Conservation (phyloP, 495 filamentous ascomycete species). For the Xylaria grammica region DNA sequence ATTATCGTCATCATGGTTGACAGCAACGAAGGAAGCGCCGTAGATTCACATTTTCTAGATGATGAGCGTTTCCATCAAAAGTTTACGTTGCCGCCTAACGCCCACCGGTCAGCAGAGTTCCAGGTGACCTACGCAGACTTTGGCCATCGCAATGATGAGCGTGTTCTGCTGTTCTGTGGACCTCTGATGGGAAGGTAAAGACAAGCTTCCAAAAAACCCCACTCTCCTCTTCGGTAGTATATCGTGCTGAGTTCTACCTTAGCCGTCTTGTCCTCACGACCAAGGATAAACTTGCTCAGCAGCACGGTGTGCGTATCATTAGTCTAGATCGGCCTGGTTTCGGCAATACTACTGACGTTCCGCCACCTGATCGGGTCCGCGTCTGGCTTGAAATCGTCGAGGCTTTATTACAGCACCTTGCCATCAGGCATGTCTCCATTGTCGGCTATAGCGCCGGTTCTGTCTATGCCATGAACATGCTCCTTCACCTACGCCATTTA, state of each 20-base stretch:
- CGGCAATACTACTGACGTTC: conserved; percentile 51
- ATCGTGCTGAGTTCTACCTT: not conserved
- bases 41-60: conserved; percentile 6
- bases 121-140: conserved; percentile 22
- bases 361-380: conserved; percentile 41
- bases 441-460: conserved; percentile 52
- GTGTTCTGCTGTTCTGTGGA: conserved; percentile 20
- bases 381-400: conserved; percentile 52
- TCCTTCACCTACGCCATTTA: conserved; percentile 42
- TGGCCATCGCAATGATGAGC: conserved; percentile 20
- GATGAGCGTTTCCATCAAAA: conserved; percentile 14
- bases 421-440: conserved; percentile 46
- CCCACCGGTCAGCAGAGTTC: not conserved
- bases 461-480: conserved; percentile 52
- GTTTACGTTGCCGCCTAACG: conserved; percentile 6
- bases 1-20: not conserved
- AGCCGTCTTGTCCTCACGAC: conserved; percentile 15
- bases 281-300: conserved; percentile 15
- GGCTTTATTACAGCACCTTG: conserved; percentile 46
- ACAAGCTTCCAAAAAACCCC: not conserved
- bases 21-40: not conserved
- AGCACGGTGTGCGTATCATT: conserved; percentile 8
- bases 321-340: conserved; percentile 40
- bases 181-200: conserved; percentile 19
- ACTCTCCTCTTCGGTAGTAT: not conserved